Percentiles rank a stretch among this genome's conserved stretches.
These are phyloP conservation scores for Cutaneotrichosporon sp. DNA, from an alignment of 1,284 basidiomycete species.

Conservation along the genomic window DNA sequence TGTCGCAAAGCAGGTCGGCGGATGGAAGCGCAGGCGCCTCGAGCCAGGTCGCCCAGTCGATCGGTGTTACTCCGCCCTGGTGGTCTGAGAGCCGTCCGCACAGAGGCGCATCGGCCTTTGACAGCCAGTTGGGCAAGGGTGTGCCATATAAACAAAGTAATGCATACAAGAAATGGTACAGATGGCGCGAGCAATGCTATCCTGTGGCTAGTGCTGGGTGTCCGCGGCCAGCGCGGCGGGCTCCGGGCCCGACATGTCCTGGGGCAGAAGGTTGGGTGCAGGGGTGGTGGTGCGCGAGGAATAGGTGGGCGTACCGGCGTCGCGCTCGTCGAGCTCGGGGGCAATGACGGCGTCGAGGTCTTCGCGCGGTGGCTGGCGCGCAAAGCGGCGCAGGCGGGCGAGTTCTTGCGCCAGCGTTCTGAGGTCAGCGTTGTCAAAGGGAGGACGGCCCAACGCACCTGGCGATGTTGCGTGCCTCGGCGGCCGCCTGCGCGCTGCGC, in stretches of 20 bases:
- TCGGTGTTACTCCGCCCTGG: too few relatives aligned
- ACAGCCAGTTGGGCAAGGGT: not conserved
- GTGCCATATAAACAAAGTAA: not conserved
- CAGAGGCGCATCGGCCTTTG: not conserved
- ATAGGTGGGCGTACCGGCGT: too few relatives aligned
- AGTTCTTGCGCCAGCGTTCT: not conserved
- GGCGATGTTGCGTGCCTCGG: constrained; percentile 31
- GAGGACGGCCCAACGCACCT: constrained; percentile 30
- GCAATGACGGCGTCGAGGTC: constrained; percentile 10
- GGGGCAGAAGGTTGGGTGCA: not conserved
- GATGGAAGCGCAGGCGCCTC: too few relatives aligned
- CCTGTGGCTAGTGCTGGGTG: not conserved
- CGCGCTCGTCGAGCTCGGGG: not conserved
- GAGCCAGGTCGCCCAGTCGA: too few relatives aligned
- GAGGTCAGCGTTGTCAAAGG: not conserved
- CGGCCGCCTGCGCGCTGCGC: constrained; percentile 29
- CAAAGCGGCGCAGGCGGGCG: not conserved
- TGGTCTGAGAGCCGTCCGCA: too few relatives aligned
- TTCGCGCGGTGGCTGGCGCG: not conserved
- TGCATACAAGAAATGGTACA: not conserved
- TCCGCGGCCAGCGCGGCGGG: too few relatives aligned
- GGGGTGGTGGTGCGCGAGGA: not conserved
- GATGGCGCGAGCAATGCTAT: not conserved
- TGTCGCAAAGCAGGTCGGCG: too few relatives aligned
- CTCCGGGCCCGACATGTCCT: not conserved